These are phyloP conservation scores for Hymenoscyphus fraxineus DNA, from an alignment of 2,329 filamentous ascomycete species.

Conservation along the genomic window DNA sequence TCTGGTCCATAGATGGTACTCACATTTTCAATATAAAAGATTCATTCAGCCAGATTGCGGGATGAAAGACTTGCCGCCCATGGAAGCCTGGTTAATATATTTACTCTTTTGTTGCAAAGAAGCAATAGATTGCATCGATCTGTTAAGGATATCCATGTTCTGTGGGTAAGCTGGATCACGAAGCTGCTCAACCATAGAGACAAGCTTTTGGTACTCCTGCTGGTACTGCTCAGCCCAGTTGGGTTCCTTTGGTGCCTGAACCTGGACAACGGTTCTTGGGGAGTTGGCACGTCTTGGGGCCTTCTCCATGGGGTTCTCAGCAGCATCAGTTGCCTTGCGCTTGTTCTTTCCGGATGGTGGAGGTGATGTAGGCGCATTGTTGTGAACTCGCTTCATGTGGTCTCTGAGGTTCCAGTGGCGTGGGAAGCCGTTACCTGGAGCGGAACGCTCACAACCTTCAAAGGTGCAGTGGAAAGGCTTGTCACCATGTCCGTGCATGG, in stretches of 20 bases:
- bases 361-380: constrained; percentile 36
- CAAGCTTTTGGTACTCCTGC: constrained; percentile 28
- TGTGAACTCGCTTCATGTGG: constrained; percentile 95
- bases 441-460: constrained; percentile 78
- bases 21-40: neutral
- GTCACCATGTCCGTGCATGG: constrained; percentile 90
- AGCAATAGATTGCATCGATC: constrained; percentile 30
- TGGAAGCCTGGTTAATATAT: constrained; percentile 6
- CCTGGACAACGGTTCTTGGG: constrained; percentile 22
- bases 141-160: constrained; percentile 27
- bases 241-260: constrained; percentile 26
- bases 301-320: constrained; percentile 27
- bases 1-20: neutral
- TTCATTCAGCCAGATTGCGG: constrained; percentile 28
- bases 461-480: constrained; percentile 90
- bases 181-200: constrained; percentile 29
- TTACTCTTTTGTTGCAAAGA: constrained; percentile 32
- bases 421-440: constrained; percentile 83
- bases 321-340: constrained; percentile 31
- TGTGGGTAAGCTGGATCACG: constrained; percentile 27
- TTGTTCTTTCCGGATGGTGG: constrained; percentile 32
- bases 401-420: constrained; percentile 94
- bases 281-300: constrained; percentile 27
- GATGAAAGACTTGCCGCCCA: constrained; percentile 20
- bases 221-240: constrained; percentile 30